phyloP scores from a whole-genome alignment of 495 filamentous ascomycete species.

The Pseudevernia furfuracea region DNA sequence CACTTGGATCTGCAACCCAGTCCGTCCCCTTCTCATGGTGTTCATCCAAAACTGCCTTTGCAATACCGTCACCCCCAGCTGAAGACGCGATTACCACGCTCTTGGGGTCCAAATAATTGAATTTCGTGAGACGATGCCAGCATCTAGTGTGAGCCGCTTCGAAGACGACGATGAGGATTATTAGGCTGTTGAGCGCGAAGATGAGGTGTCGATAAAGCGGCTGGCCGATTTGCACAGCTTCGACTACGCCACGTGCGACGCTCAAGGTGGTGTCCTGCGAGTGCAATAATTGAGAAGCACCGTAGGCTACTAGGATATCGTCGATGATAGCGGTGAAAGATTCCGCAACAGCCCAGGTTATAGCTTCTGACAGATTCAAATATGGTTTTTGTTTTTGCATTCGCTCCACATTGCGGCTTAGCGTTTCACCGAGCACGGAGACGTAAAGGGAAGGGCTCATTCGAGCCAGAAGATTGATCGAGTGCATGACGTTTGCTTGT shows the following conservation, averaged over 20 bases:
- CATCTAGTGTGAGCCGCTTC: not conserved
- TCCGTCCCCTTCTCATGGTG: not conserved
- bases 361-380: not conserved
- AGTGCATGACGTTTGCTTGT: not conserved
- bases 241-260: not conserved
- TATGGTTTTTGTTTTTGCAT: slow-evolving; percentile 4
- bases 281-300: not conserved
- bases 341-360: not conserved
- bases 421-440: slow-evolving; percentile 7
- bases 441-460: slow-evolving; percentile 6
- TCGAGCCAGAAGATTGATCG: not conserved
- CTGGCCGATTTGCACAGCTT: not conserved
- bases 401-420: slow-evolving; percentile 1
- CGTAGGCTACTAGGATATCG: slow-evolving; percentile 2
- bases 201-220: not conserved
- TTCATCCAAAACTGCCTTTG: slow-evolving; percentile 3
- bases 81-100: slow-evolving; percentile 1
- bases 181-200: not conserved
- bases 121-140: not conserved
- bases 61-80: not conserved
- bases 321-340: slow-evolving; percentile 8
- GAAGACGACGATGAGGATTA: not conserved
- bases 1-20: slow-evolving; percentile 9
- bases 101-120: not conserved
- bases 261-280: not conserved